Conservation (phyloP, 2,329 filamentous ascomycete species). For the Chaetomium sp. region DNA sequence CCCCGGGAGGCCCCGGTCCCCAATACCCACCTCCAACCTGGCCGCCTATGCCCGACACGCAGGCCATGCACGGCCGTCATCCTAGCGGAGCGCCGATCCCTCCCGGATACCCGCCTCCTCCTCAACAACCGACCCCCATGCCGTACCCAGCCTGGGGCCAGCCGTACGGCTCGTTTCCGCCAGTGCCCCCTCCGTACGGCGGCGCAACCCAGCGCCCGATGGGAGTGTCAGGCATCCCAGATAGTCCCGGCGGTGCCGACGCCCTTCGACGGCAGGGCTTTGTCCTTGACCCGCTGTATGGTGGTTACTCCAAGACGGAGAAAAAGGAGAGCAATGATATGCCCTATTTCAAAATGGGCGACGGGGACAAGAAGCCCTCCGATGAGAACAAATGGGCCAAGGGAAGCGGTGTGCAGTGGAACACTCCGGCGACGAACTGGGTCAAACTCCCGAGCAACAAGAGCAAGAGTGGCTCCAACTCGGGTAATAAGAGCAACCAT, state of each 20-base stretch:
- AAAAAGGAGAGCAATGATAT: neutral
- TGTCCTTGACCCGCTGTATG: slow-evolving; percentile 12
- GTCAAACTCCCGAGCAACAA: slow-evolving; percentile 15
- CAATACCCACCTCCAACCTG: slow-evolving; percentile 46
- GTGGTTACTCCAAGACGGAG: neutral
- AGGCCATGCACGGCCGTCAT: slow-evolving; percentile 44
- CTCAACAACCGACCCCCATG: neutral
- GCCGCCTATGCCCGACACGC: slow-evolving; percentile 38
- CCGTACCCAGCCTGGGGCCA: slow-evolving; percentile 19
- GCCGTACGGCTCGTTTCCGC: slow-evolving; percentile 8
- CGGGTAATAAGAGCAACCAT: neutral
- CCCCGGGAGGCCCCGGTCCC: slow-evolving; percentile 37
- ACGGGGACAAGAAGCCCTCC: neutral
- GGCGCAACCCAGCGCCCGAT: neutral
- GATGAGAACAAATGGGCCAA: slow-evolving; percentile 9
- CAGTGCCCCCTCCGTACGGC: slow-evolving; percentile 14
- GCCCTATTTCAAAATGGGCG: neutral
- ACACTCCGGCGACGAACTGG: slow-evolving; percentile 21
- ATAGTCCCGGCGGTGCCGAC: neutral
- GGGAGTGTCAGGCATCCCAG: slow-evolving; percentile 14
- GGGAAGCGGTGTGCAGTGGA: slow-evolving; percentile 19
- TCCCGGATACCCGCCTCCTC: slow-evolving; percentile 7
- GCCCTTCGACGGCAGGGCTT: slow-evolving; percentile 12
- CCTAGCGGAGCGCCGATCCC: slow-evolving; percentile 29
- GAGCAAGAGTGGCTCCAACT: slow-evolving; percentile 8